phyloP scores from a whole-genome alignment of 139 green algal genomes.

The Tetradesmus lagerheimii region DNA sequence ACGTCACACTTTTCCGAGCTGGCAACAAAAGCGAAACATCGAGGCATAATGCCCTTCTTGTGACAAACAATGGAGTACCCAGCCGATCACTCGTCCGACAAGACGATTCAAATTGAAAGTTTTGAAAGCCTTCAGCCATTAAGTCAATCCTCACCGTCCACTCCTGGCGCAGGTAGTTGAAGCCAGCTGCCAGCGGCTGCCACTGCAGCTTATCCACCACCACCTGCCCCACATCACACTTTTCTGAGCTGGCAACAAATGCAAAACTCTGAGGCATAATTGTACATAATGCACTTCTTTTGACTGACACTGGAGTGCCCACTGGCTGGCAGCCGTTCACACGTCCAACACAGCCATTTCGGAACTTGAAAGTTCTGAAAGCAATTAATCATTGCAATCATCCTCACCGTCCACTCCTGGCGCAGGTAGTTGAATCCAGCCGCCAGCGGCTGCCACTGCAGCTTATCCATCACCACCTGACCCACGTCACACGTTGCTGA shows the following conservation, averaged over 20 bases:
- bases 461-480: background rate
- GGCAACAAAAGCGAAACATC: background rate
- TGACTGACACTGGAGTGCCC: too few species aligned
- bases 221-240: conserved; percentile 26
- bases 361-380: too few species aligned
- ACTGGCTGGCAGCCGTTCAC: too few species aligned
- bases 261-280: background rate
- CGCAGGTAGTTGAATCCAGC: conserved; percentile 30
- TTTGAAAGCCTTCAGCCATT: too few species aligned
- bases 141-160: conserved; percentile 33
- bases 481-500: conserved; percentile 20
- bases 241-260: background rate
- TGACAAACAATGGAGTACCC: too few species aligned
- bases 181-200: background rate
- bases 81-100: too few species aligned
- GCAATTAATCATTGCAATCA: too few species aligned
- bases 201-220: background rate
- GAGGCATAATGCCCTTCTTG: background rate
- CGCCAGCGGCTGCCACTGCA: background rate
- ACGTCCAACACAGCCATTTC: too few species aligned
- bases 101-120: too few species aligned
- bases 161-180: conserved; percentile 30
- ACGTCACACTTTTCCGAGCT: too few species aligned
- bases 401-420: conserved; percentile 9
- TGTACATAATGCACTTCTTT: background rate